Conservation (phyloP, 2,329 filamentous ascomycete genomes). For the Chaetothyriales sp. region DNA sequence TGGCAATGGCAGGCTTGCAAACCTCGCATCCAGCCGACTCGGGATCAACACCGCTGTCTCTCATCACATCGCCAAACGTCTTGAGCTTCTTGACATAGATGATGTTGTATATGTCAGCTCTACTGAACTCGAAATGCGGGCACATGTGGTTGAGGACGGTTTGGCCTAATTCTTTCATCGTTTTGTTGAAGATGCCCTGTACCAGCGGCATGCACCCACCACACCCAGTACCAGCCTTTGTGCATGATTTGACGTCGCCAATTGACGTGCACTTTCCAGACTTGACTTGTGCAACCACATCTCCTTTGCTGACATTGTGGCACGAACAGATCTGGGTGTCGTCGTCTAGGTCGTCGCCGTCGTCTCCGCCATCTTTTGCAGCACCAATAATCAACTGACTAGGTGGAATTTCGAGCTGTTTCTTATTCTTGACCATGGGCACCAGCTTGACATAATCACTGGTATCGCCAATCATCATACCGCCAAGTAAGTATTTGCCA, state of each 20-base stretch:
- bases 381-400: conserved; percentile 73
- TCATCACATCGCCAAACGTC: conserved; percentile 64
- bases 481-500: conserved; percentile 80
- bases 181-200: conserved; percentile 77
- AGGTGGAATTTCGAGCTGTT: conserved; percentile 62
- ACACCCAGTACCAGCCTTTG: conserved; percentile 81
- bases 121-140: conserved; percentile 68
- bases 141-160: conserved; percentile 81
- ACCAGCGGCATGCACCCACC: conserved; percentile 83
- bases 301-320: conserved; percentile 81
- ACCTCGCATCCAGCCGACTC: conserved; percentile 68
- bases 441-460: conserved; percentile 82
- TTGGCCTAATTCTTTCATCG: conserved; percentile 71
- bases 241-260: conserved; percentile 73
- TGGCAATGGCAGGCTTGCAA: conserved; percentile 71
- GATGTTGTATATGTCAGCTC: conserved; percentile 82
- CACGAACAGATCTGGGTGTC: conserved; percentile 86
- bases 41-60: conserved; percentile 56
- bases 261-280: conserved; percentile 69
- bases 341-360: conserved; percentile 62
- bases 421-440: conserved; percentile 73
- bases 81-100: conserved; percentile 66
- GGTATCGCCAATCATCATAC: conserved; percentile 94
- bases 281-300: conserved; percentile 59
- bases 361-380: conserved; percentile 59